Conservation (phyloP, 306 rosid species). For the Medicago lupulina region DNA sequence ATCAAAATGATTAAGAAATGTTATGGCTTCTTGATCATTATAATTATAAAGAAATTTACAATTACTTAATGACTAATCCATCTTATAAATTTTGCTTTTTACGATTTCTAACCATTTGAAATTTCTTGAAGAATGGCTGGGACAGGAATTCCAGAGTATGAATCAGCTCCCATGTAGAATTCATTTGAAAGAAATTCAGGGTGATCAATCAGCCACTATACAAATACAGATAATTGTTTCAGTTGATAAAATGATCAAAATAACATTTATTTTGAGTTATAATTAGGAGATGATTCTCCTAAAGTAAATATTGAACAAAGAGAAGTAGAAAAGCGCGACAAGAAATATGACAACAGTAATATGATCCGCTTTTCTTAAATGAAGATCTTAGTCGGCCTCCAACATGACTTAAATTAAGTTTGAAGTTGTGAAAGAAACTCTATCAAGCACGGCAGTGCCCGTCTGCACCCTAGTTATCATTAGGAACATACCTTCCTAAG, state of each 20-base stretch:
- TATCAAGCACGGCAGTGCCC: neutral
- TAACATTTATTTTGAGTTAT: no score
- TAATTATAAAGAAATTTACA: neutral
- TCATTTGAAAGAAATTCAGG: slow-evolving; percentile 62
- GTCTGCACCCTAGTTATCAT: neutral
- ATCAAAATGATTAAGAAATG: neutral
- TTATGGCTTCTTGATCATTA: neutral
- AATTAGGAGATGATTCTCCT: no score
- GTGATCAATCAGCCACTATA: slow-evolving; percentile 72
- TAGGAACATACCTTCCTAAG: slow-evolving; percentile 52
- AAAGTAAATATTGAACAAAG: no score
- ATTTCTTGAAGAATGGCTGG: slow-evolving; percentile 62
- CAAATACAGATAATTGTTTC: slow-evolving; percentile 35
- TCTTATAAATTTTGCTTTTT: neutral
- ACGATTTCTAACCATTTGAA: slow-evolving; percentile 54
- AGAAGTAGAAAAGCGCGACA: no score
- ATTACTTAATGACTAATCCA: neutral
- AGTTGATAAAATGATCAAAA: no score
- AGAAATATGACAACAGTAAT: no score
- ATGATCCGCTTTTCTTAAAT: no score
- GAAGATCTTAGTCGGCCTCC: no score
- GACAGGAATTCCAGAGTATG: slow-evolving; percentile 68
- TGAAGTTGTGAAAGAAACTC: no score
- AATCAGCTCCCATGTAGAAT: slow-evolving; percentile 66
- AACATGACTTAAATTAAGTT: no score